Evolutionary conservation across 129 eudicot species (phyloP).

Genomic region (Flaveria trinervia): DNA sequence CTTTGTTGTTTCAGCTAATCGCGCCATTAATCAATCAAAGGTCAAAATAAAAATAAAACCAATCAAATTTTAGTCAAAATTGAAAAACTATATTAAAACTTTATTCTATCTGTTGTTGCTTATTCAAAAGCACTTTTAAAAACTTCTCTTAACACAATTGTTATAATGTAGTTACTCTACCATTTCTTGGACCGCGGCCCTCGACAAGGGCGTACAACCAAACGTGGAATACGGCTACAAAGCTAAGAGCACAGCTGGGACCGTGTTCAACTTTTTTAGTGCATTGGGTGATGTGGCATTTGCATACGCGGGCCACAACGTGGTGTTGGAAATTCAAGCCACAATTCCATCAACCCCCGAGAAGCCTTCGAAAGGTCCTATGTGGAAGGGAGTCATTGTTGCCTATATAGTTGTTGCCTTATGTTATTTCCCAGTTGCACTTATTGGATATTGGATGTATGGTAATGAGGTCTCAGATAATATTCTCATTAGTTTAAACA

Average conservation of each 20-base stretch:
- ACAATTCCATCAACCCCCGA: slow-evolving; percentile 70
- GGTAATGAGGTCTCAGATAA: slow-evolving; percentile 52
- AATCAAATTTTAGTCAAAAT: too few species aligned
- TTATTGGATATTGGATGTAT: slow-evolving; percentile 44
- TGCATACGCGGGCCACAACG: slow-evolving; percentile 72
- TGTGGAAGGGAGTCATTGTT: slow-evolving; percentile 68
- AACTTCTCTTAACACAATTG: neutral
- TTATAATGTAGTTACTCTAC: slow-evolving; percentile 55
- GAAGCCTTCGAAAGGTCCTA: slow-evolving; percentile 68
- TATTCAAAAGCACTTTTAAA: neutral
- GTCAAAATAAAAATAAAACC: too few species aligned
- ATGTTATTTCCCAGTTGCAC: slow-evolving; percentile 71
- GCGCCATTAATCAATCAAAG: too few species aligned
- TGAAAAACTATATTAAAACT: too few species aligned
- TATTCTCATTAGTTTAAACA: slow-evolving; percentile 41
- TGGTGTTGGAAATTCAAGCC: slow-evolving; percentile 69
- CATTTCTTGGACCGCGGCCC: slow-evolving; percentile 53
- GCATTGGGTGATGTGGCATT: slow-evolving; percentile 68
- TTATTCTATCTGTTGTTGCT: neutral
- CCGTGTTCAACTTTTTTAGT: slow-evolving; percentile 53
- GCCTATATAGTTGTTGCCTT: slow-evolving; percentile 63
- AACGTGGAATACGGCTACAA: slow-evolving; percentile 44
- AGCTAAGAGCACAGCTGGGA: slow-evolving; percentile 42
- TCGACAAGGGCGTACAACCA: slow-evolving; percentile 47
- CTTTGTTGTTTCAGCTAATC: too few species aligned